These are phyloP conservation scores for Meira nashicola DNA, from an alignment of 1,284 basidiomycete genomes.

Conservation along the genomic window DNA sequence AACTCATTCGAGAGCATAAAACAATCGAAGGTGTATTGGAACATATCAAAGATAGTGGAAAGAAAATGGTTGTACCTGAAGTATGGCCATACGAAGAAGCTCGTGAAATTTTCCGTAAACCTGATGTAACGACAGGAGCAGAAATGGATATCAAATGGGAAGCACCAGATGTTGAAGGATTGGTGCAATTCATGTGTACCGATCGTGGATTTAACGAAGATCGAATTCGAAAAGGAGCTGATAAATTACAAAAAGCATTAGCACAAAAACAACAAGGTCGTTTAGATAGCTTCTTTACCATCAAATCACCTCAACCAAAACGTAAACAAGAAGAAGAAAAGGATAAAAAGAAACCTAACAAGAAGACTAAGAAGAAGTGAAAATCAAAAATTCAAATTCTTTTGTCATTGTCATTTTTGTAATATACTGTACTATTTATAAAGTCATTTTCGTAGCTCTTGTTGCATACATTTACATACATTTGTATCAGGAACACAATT, in stretches of 20 bases:
- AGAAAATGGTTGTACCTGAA: slow-evolving; percentile 68
- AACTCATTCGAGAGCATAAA: slow-evolving; percentile 82
- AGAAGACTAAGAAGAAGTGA: slow-evolving; percentile 28
- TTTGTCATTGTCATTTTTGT: too few species aligned
- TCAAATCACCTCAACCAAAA: slow-evolving; percentile 7
- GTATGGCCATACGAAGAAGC: slow-evolving; percentile 96
- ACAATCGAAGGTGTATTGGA: slow-evolving; percentile 74
- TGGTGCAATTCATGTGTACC: slow-evolving; percentile 86
- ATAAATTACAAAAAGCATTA: slow-evolving; percentile 81
- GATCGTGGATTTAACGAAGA: slow-evolving; percentile 99
- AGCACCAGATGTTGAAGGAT: slow-evolving; percentile 82
- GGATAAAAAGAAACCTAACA: slow-evolving; percentile 25
- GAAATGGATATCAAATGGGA: slow-evolving; percentile 96
- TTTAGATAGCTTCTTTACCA: slow-evolving; percentile 81
- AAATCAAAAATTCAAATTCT: too few species aligned
- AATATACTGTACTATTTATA: too few species aligned
- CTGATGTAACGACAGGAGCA: slow-evolving; percentile 79
- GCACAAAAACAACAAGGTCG: slow-evolving; percentile 92
- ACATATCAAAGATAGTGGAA: slow-evolving; percentile 61
- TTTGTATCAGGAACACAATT: too few species aligned
- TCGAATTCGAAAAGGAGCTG: slow-evolving; percentile 87
- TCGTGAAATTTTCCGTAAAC: slow-evolving; percentile 79
- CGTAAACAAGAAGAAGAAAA: slow-evolving; percentile 18
- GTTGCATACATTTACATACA: too few species aligned
- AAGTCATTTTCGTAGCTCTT: too few species aligned